phyloP scores from a whole-genome alignment of 2,329 filamentous ascomycete species.

The Aspergillus japonicus region DNA sequence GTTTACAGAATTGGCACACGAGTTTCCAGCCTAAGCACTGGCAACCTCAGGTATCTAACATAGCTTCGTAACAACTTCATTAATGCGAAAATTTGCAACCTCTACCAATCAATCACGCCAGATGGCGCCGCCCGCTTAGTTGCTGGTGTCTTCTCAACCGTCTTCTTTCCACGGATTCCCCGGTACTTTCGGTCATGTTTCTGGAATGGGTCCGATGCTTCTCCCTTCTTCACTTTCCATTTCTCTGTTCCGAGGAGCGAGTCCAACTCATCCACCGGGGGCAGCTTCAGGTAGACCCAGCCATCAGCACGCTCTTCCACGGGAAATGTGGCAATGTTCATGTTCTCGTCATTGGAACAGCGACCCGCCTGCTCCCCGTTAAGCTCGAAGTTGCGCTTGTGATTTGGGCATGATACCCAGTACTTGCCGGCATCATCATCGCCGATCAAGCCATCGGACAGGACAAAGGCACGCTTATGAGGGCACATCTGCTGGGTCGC shows the following conservation, averaged over 20 bases:
- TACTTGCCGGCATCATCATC: constrained; percentile 59
- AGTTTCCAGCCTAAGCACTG: not conserved
- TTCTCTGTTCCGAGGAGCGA: constrained; percentile 71
- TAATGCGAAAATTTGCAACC: not conserved
- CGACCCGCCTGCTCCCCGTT: constrained; percentile 63
- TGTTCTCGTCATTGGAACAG: constrained; percentile 70
- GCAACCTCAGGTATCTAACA: not conserved
- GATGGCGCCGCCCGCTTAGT: constrained; percentile 17
- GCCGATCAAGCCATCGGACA: constrained; percentile 80
- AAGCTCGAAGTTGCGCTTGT: constrained; percentile 87
- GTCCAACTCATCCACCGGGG: constrained; percentile 78
- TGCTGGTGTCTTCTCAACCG: constrained; percentile 23
- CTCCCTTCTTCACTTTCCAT: constrained; percentile 75
- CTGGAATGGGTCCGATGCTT: constrained; percentile 58
- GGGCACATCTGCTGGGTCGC: constrained; percentile 94
- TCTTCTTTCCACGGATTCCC: constrained; percentile 55
- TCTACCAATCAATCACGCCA: constrained; percentile 37
- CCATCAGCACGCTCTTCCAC: constrained; percentile 74
- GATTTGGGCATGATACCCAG: constrained; percentile 85
- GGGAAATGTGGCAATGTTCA: constrained; percentile 80
- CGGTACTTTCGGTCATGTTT: constrained; percentile 58
- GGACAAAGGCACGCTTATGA: constrained; percentile 85
- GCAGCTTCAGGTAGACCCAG: constrained; percentile 75
- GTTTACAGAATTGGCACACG: not conserved
- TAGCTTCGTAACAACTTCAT: constrained; percentile 7